Percentiles rank a stretch among this genome's conserved stretches.
Evolutionary conservation across 2,329 filamentous ascomycete species (phyloP).

Genomic region (Dactylella cylindrospora): DNA sequence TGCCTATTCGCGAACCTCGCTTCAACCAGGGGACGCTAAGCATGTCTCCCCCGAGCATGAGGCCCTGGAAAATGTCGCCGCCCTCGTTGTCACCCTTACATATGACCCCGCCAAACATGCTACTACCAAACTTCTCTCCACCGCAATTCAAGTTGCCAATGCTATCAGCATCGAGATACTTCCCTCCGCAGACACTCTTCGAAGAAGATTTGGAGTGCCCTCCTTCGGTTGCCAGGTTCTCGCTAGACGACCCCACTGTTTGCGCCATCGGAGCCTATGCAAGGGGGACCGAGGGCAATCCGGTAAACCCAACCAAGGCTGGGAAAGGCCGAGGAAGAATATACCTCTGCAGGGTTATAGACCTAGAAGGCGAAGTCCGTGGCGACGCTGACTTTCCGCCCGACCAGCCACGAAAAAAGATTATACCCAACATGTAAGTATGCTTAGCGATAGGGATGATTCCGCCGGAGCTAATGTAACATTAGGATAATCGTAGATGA

Average conservation of each 20-base stretch:
- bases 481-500: conserved; percentile 41
- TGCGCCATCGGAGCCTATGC: conserved; percentile 43
- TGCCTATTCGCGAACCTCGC: conserved; percentile 42
- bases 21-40: conserved; percentile 46
- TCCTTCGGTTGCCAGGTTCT: conserved; percentile 41
- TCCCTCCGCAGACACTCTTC: conserved; percentile 42
- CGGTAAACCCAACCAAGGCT: conserved; percentile 36
- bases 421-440: conserved; percentile 43
- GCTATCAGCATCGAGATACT: conserved; percentile 44
- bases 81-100: conserved; percentile 45
- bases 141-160: conserved; percentile 45
- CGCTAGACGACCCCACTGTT: conserved; percentile 40
- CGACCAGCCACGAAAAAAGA: conserved; percentile 39
- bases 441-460: background rate
- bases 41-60: conserved; percentile 47
- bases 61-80: conserved; percentile 46
- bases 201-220: conserved; percentile 41
- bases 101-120: conserved; percentile 46
- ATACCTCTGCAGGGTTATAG: conserved; percentile 38
- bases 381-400: conserved; percentile 43
- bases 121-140: conserved; percentile 45
- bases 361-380: conserved; percentile 44
- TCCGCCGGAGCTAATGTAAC: background rate
- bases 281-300: conserved; percentile 23
- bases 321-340: conserved; percentile 23